Conservation (phyloP, 1,284 basidiomycete genomes). For the Cerioporus squamosus region DNA sequence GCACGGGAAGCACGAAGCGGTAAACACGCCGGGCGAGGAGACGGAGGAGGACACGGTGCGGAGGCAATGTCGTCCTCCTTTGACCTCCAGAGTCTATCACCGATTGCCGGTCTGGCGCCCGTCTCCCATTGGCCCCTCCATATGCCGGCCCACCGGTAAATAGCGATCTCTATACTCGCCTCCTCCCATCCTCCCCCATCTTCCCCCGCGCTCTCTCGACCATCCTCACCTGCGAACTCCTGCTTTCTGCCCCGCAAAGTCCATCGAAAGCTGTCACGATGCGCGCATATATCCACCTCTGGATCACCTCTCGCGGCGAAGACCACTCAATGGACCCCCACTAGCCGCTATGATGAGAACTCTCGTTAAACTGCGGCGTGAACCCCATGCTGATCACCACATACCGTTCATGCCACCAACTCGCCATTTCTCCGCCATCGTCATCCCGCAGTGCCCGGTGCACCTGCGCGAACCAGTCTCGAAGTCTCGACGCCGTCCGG, state of each 20-base stretch:
- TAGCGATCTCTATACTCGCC: conserved; percentile 11
- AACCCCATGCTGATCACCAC: neutral
- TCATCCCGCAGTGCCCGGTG: neutral
- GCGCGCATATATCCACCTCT: neutral
- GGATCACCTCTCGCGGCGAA: neutral
- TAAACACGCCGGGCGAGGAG: neutral
- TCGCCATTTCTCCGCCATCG: neutral
- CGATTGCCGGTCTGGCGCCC: conserved; percentile 17
- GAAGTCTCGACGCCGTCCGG: neutral
- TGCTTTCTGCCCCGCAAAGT: neutral
- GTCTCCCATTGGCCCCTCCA: conserved; percentile 20
- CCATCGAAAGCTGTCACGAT: neutral
- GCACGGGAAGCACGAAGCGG: neutral
- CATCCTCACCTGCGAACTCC: neutral
- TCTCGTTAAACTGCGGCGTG: conserved; percentile 7
- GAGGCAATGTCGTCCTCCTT: neutral
- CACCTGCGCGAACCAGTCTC: neutral
- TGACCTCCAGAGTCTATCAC: conserved; percentile 15
- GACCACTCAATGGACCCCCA: neutral
- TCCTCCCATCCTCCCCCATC: conserved; percentile 3
- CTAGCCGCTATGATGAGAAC: neutral
- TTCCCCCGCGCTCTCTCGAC: conserved; percentile 1
- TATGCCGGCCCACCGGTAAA: conserved; percentile 27
- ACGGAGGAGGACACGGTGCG: neutral
- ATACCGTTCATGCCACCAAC: neutral